Base-by-base conservation (phyloP, 1,284 basidiomycete genomes). In the Inonotus hispidus region DNA sequence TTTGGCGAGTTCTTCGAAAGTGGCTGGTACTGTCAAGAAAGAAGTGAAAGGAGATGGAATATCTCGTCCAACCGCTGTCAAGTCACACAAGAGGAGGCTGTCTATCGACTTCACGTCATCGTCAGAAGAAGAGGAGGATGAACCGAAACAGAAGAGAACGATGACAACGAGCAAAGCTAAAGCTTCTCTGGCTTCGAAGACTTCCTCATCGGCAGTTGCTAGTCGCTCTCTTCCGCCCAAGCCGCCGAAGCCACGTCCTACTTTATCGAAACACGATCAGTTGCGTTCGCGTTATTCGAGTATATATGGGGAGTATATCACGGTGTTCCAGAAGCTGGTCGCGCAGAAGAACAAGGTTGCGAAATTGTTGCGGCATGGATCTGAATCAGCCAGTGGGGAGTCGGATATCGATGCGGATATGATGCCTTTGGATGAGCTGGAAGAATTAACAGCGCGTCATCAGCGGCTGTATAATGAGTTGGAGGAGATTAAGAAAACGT, bases 101-200 rank as follows among this genome's bases (percentile, higher is more conserved):
- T 79, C 79, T 1, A 81, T 80, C 1, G 77, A 82, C 57, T 85
- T 82, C 66, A 85, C 85, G 2, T 84, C 83, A 1, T 85, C 84
- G 1, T 82, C 84, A 55, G 84, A 85, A 53, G 84, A 85, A 53
- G 84, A 87, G 64, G 71, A 74, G 45, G 74, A 74, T 13, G 25
- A 70, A 53, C 58, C 37, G 23, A 61, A 55, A 23, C 59, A 45
- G 29, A 50, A 43, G 45, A 57, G 46, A 35, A 49, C 64, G 49
- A 35, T 52, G 23, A 19, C 56, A 11, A 43, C 41, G n/a, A 32
- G 32, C 32, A 57, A 57, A 57, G 41, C 65, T 43, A 66, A 14
- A 68, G 66, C 54, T 61, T 55, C 65, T 50, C 61, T 62, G 58
- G 32, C 60, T 50, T n/a, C 46, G 23, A n/a, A 14, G 23, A 13